phyloP scores from a whole-genome alignment of 108 stramenopile genomes.

The Fragilariopsis cylindrus region DNA sequence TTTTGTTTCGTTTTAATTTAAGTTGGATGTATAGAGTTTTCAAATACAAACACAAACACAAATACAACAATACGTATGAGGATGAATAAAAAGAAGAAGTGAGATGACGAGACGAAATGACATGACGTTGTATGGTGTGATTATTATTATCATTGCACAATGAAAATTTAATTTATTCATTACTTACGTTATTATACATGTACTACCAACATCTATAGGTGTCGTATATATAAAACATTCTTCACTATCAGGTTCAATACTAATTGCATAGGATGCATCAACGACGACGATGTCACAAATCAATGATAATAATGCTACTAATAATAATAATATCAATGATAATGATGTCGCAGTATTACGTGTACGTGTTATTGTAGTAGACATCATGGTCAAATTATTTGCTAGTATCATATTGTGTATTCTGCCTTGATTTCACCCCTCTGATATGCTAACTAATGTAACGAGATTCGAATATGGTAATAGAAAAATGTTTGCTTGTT shows the following conservation, averaged over 20 bases:
- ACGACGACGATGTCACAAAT: background rate
- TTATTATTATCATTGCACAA: too few species aligned
- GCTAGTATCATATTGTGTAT: too few species aligned
- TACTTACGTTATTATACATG: slow-evolving; percentile 12
- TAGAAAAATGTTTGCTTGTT: too few species aligned
- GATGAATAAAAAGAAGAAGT: background rate
- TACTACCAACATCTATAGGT: background rate
- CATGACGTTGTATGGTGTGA: too few species aligned
- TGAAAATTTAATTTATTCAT: background rate
- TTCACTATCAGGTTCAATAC: slow-evolving; percentile 25
- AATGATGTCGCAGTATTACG: too few species aligned
- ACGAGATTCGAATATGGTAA: background rate
- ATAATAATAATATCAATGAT: too few species aligned
- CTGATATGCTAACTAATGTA: too few species aligned
- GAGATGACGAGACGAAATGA: too few species aligned
- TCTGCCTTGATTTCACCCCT: too few species aligned
- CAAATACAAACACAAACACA: background rate
- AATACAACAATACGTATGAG: background rate
- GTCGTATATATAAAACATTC: slow-evolving; percentile 30
- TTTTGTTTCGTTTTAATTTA: background rate
- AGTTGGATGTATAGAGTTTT: background rate
- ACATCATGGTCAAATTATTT: too few species aligned
- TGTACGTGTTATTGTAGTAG: too few species aligned
- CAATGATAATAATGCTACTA: too few species aligned
- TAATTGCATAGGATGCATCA: slow-evolving; percentile 20